Evolutionary conservation across 2,329 filamentous ascomycete species (phyloP).

Genomic region (Cryphonectria nitschkei): DNA sequence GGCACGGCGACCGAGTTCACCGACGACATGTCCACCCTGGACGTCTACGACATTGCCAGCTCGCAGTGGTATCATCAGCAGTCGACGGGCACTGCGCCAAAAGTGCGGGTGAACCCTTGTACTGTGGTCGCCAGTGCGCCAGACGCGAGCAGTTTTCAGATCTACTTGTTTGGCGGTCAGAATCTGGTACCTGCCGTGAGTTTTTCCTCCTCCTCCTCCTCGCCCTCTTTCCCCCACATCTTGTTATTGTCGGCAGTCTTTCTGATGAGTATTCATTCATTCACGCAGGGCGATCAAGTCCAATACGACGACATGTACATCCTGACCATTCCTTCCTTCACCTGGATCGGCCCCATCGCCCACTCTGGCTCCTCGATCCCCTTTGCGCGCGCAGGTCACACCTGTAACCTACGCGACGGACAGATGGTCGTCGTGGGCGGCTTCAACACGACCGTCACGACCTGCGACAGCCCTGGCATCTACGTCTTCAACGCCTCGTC

Average conservation of each 20-base stretch:
- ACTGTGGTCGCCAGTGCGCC: slow-evolving; percentile 70
- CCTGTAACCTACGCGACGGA: slow-evolving; percentile 69
- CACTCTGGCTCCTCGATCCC: slow-evolving; percentile 55
- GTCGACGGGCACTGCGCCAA: slow-evolving; percentile 64
- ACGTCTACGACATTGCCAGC: slow-evolving; percentile 76
- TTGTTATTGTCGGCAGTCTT: too few species aligned
- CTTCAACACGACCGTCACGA: slow-evolving; percentile 63
- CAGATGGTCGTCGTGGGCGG: slow-evolving; percentile 74
- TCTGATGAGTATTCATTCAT: slow-evolving; percentile 22
- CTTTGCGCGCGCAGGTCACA: slow-evolving; percentile 67
- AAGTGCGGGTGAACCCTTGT: slow-evolving; percentile 72
- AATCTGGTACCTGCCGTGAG: slow-evolving; percentile 66
- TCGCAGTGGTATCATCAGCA: slow-evolving; percentile 76
- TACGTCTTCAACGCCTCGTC: slow-evolving; percentile 74
- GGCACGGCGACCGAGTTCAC: slow-evolving; percentile 69
- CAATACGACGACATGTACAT: slow-evolving; percentile 78
- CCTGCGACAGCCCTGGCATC: slow-evolving; percentile 69
- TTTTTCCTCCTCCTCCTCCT: neutral
- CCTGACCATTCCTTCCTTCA: slow-evolving; percentile 72
- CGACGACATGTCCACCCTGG: slow-evolving; percentile 56
- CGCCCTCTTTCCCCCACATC: too few species aligned
- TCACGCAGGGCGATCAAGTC: slow-evolving; percentile 48
- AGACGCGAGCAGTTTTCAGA: slow-evolving; percentile 74
- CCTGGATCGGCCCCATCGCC: slow-evolving; percentile 67
- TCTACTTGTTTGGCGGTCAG: slow-evolving; percentile 80